phyloP scores from a whole-genome alignment of 2,329 filamentous ascomycete genomes.

The Dactylonectria estremocensis region DNA sequence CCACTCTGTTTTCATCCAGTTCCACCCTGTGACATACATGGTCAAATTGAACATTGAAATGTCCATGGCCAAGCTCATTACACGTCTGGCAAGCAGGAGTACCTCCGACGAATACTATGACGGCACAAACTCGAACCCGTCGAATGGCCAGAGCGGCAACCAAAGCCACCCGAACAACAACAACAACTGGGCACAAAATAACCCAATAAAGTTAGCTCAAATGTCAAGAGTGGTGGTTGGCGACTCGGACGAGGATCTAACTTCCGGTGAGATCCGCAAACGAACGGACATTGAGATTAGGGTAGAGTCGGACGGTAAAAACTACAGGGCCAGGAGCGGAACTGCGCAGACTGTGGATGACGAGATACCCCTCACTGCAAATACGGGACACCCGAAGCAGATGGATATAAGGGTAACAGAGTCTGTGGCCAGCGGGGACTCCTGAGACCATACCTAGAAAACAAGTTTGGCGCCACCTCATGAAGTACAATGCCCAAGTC shows the following conservation, averaged over 20 bases:
- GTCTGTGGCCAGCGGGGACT: neutral
- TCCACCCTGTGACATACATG: slow-evolving; percentile 67
- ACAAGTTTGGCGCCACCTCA: neutral
- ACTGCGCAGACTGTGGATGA: slow-evolving; percentile 24
- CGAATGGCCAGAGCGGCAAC: slow-evolving; percentile 16
- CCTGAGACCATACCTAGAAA: neutral
- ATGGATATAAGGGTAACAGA: slow-evolving; percentile 2
- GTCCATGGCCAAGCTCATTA: slow-evolving; percentile 66
- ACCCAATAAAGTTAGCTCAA: slow-evolving; percentile 36
- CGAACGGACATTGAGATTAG: slow-evolving; percentile 43
- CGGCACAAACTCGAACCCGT: slow-evolving; percentile 33
- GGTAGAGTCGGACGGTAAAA: slow-evolving; percentile 32
- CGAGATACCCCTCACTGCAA: slow-evolving; percentile 41
- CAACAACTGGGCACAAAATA: slow-evolving; percentile 31
- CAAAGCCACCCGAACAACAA: slow-evolving; percentile 15
- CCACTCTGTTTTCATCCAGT: slow-evolving; percentile 61
- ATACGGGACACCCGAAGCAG: slow-evolving; percentile 42
- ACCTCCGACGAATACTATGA: slow-evolving; percentile 40
- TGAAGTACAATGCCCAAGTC: neutral
- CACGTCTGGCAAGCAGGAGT: slow-evolving; percentile 40
- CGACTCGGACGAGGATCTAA: slow-evolving; percentile 39
- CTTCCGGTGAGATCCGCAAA: slow-evolving; percentile 24
- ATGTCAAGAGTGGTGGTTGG: slow-evolving; percentile 42
- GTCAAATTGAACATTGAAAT: slow-evolving; percentile 60
- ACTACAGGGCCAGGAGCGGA: slow-evolving; percentile 21